Base-by-base conservation (phyloP, 2,329 filamentous ascomycete genomes). In the Diaporthe vaccinii region DNA sequence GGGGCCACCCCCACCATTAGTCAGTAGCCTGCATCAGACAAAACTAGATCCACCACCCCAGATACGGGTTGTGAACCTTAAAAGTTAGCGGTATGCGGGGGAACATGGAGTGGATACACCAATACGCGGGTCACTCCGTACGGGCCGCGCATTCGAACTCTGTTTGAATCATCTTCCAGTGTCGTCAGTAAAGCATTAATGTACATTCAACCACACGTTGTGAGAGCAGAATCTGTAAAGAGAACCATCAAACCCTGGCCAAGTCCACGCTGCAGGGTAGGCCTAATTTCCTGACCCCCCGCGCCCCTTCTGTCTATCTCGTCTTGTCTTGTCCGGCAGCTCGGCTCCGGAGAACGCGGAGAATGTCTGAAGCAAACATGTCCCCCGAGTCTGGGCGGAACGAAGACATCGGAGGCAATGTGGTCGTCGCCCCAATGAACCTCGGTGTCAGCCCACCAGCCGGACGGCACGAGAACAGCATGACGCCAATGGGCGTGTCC, bases 341-440 rank as follows among this genome's bases (percentile, higher is more conserved):
- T 59, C 58, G 58, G 58, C 10, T 61, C 57, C 58, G 58, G 44
- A 12, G 58, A 44, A 41, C 1, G n/a, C 12, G 58, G 58, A 61
- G 58, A 49, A 41, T 61, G 58, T 61, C 58, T 28, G 58, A 41
- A 28, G 58, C 15, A n/a, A 61, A 61, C 36, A 25, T 61, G 58
- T 41, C 58, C 14, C 58, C 36, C 58, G 58, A 41, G 36, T 41
- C 58, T 39, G 58, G 22, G 17, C 58, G n/a, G 22, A 41, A 25
- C 41, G 61, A 67, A 49, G 41, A 34, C 41, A n/a, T 67, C 61
- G 20, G 61, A 34, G 28, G 41, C 41, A 67, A 8, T 34, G 61
- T 65, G 17, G 61, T 65, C 9, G 61, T 65, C 25, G 61, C 61
- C 25, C 22, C 61, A n/a, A 34, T 10, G 17, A n/a, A 49, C 25